Base-by-base conservation (phyloP, 192 early-diverging fungal species). In the Allomyces macrogynus region DNA sequence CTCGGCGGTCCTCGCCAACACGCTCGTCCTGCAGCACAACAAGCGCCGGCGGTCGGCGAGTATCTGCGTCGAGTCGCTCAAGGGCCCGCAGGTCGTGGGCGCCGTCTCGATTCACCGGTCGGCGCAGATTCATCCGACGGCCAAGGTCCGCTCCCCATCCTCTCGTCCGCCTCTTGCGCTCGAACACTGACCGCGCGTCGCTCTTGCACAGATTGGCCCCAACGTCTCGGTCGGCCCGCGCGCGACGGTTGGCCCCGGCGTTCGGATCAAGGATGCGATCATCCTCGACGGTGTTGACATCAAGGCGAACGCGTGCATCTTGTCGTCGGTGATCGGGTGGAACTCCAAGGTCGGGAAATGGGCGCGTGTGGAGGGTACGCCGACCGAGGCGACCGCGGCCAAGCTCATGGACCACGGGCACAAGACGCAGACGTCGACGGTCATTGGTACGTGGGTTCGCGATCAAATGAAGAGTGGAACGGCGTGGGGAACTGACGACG, bases 171-270 rank as follows among this genome's bases (percentile, higher is more conserved):
- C 62, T 14, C 62, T 40, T 7, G 8, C 32, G 32, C 32, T n/a
- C 4, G 8, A 3, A n/a, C 3, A 40, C 32, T 40, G 32, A 40
- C 32, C 32, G 32, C 5, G 7, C 8, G 7, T n/a, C 8, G 5
- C 32, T 0, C 32, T 40, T 26, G 26, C 8, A 7, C 32, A 86
- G 76, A 84, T 98, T 65, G 95, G 95, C 20, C 95, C 95, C 64
- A 95, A 99, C 75, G 93, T 94, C 10, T 89, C 88, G 40, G 88
- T 99, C 67, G 92, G 92, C 24, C 88, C 91, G 23, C 90, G 92
- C 64, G 90, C 80, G 11, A 72, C 84, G 23, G 80, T 99, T 61
- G 91, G 88, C 63, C 86, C 88, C 60, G 95, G 95, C 62, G 90
- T 90, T 10, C 90, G 95, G 68, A 82, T 99, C 68, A 84, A 89